Evolutionary conservation across 257 asterid genomes (phyloP).

Genomic region (Cruciata laevipes): DNA sequence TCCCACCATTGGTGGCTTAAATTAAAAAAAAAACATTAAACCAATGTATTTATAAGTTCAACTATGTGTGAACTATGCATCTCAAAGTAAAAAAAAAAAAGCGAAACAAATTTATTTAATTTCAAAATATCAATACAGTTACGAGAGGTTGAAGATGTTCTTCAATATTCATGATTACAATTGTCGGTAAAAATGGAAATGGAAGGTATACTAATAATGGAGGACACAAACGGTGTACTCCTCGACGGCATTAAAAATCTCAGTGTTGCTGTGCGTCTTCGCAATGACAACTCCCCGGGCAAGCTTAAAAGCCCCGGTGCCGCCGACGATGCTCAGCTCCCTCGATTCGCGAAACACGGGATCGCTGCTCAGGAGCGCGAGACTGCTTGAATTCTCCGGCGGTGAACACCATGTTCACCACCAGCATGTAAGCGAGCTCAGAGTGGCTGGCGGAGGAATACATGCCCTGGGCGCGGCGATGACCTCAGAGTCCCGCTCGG

Average conservation of each 20-base stretch:
- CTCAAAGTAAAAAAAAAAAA: neutral
- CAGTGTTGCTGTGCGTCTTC: neutral
- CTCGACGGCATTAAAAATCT: neutral
- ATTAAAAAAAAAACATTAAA: too few species aligned
- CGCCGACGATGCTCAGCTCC: neutral
- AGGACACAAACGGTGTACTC: neutral
- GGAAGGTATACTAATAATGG: neutral
- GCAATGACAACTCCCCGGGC: constrained; percentile 1
- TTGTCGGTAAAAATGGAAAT: neutral
- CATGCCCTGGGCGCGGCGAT: neutral
- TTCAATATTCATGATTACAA: neutral
- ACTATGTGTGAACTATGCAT: too few species aligned
- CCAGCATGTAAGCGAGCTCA: neutral
- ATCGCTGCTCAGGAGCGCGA: neutral
- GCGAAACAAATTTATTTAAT: too few species aligned
- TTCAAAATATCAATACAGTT: neutral
- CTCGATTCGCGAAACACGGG: neutral
- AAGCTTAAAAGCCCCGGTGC: neutral
- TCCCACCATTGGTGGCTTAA: too few species aligned
- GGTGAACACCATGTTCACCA: neutral
- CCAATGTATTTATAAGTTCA: too few species aligned
- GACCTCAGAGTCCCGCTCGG: neutral
- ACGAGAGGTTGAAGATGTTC: neutral
- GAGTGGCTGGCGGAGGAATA: neutral
- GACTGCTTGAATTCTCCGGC: neutral